phyloP scores from a whole-genome alignment of 2,329 filamentous ascomycete species.

The Claviceps citrina region DNA sequence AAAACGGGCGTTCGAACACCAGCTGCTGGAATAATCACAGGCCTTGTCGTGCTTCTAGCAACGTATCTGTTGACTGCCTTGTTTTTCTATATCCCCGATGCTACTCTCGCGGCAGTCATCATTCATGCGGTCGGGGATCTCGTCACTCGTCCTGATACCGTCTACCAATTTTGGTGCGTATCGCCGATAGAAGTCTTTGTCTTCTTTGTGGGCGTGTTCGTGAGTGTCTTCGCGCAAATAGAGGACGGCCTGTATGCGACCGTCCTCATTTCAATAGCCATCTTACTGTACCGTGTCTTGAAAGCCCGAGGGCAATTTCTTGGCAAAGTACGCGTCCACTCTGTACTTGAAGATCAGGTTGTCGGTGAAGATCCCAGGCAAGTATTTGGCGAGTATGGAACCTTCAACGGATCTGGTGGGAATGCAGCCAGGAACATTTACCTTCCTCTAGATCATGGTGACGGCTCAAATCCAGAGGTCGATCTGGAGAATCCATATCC shows the following conservation, averaged over 20 bases:
- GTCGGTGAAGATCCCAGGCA: slow-evolving; percentile 43
- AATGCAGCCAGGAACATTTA: slow-evolving; percentile 60
- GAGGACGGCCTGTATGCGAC: slow-evolving; percentile 89
- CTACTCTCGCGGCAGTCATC: slow-evolving; percentile 72
- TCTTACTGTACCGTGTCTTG: slow-evolving; percentile 71
- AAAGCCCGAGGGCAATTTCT: slow-evolving; percentile 74
- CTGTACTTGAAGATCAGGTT: slow-evolving; percentile 62
- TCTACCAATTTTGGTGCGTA: slow-evolving; percentile 92
- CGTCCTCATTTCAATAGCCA: slow-evolving; percentile 56
- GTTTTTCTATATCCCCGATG: slow-evolving; percentile 84
- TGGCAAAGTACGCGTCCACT: slow-evolving; percentile 52
- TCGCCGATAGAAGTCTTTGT: slow-evolving; percentile 81
- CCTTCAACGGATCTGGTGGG: slow-evolving; percentile 31
- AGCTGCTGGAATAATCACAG: slow-evolving; percentile 79
- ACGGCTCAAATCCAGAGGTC: slow-evolving; percentile 78
- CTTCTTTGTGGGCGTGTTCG: slow-evolving; percentile 83
- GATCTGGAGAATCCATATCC: slow-evolving; percentile 71
- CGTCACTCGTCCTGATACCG: slow-evolving; percentile 75
- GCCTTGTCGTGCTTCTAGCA: slow-evolving; percentile 68
- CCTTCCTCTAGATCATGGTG: slow-evolving; percentile 70
- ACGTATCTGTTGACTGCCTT: slow-evolving; percentile 78
- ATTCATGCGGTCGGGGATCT: slow-evolving; percentile 91
- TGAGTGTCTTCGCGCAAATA: slow-evolving; percentile 76
- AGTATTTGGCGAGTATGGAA: slow-evolving; percentile 38
- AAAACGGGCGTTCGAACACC: slow-evolving; percentile 91